These are phyloP conservation scores for Neurospora pannonica DNA, from an alignment of 495 filamentous ascomycete species.

Conservation along the genomic window DNA sequence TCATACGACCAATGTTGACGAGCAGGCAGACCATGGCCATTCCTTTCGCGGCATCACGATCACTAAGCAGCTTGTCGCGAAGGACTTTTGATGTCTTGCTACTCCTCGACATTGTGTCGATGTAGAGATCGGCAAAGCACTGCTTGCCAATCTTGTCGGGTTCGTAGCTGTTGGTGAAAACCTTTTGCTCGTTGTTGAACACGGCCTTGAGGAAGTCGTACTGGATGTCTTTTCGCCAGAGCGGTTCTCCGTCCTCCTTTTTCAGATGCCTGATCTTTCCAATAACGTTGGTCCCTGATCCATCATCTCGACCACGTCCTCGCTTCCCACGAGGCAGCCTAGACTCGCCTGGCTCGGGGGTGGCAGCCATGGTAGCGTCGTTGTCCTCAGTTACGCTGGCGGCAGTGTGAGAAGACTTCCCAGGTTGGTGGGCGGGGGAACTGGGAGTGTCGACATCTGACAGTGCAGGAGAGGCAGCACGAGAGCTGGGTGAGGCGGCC, in stretches of 20 bases:
- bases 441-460: slow-evolving; percentile 23
- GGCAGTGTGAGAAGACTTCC: background rate
- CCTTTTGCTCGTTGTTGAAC: slow-evolving; percentile 75
- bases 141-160: slow-evolving; percentile 58
- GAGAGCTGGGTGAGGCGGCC: slow-evolving; percentile 24
- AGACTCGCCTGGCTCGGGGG: slow-evolving; percentile 21
- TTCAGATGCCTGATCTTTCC: slow-evolving; percentile 94
- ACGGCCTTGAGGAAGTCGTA: slow-evolving; percentile 87
- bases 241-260: slow-evolving; percentile 91
- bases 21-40: slow-evolving; percentile 99
- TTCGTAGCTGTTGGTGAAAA: slow-evolving; percentile 80
- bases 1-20: slow-evolving; percentile 97
- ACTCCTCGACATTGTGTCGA: slow-evolving; percentile 96
- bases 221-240: slow-evolving; percentile 97
- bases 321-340: slow-evolving; percentile 23
- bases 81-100: slow-evolving; percentile 99
- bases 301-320: slow-evolving; percentile 23
- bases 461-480: slow-evolving; percentile 8
- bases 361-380: slow-evolving; percentile 23
- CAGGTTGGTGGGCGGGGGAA: slow-evolving; percentile 15
- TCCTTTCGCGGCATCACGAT: slow-evolving; percentile 81
- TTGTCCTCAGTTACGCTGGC: slow-evolving; percentile 25
- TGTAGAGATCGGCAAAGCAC: slow-evolving; percentile 92
- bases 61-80: slow-evolving; percentile 90
- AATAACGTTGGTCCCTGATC: slow-evolving; percentile 38